Base-by-base conservation (phyloP, 2,329 filamentous ascomycete genomes). In the Phaeosphaeriaceae sp. region DNA sequence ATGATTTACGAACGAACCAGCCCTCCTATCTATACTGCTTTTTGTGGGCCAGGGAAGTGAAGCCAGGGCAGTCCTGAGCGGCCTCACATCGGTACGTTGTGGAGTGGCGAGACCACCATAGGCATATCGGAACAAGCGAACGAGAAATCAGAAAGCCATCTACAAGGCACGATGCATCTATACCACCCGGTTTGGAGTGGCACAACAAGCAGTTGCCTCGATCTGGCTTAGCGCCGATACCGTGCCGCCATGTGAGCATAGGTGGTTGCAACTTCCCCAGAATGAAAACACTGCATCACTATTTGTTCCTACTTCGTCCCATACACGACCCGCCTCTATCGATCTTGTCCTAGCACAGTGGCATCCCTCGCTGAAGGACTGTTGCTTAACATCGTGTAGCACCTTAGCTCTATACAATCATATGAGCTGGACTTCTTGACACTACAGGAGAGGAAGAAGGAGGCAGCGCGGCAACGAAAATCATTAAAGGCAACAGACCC, bases 401-500 rank as follows among this genome's bases (percentile, higher is more conserved):
- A 59, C 40, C 32, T 73, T 1, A 47, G 49, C 7, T 51, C 50
- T 24, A 63, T 69, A 21, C 66, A 63, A 23, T 71, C 68, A 9
- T 65, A 51, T 52, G 64, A 74, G 54, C 54, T 67, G 6, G 67
- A 73, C 21, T 65, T 67, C 2, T 44, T 59, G n/a, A n/a, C 30
- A 68, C 65, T 9, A 71, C 70, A 52, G 63, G 47, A 17, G 10
- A 65, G 15, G 64, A 64, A 53, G 1, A 35, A 58, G 11, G 69
- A 74, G 50, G 61, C 43, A 21, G 26, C 44, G 2, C 59, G 73
- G 28, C 70, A 75, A 58, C 30, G 68, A 73, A 19, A 75, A 76
- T n/a, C 49, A 52, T 2, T 4, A 47, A 10, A 60, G 67, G 11
- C 62, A 67, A 30, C 42, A 42, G 7, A 35, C 69, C 9, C 40